phyloP scores from a whole-genome alignment of 164 flowering plant genomes.

The Houttuynia cordata region DNA sequence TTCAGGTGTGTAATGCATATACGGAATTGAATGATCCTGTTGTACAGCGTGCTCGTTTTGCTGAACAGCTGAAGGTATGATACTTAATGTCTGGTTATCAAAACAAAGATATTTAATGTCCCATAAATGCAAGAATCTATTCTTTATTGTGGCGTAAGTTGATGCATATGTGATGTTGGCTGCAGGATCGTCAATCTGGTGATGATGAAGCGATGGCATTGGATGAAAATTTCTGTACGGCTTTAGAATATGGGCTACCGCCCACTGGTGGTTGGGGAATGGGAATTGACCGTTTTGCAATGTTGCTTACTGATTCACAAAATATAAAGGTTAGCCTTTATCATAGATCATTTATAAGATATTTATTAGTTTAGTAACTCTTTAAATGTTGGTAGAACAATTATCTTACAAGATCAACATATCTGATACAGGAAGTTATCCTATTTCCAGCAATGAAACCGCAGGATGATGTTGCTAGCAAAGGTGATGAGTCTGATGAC shows the following conservation, averaged over 20 bases:
- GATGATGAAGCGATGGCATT: constrained; percentile 98
- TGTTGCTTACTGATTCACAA: constrained; percentile 88
- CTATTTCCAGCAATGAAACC: no score
- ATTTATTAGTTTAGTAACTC: no score
- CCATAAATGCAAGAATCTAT: neutral
- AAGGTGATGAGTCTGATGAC: no score
- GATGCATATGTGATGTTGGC: constrained; percentile 2
- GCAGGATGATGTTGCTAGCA: no score
- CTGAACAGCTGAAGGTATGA: constrained; percentile 86
- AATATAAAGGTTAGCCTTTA: constrained; percentile 64
- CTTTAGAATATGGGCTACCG: constrained; percentile 90
- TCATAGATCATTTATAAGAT: no score
- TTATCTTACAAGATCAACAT: no score
- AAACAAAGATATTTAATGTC: no score
- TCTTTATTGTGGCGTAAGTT: neutral
- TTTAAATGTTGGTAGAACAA: no score
- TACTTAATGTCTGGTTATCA: neutral
- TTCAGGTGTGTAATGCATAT: constrained; percentile 89
- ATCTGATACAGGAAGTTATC: no score
- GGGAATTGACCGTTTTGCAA: constrained; percentile 85
- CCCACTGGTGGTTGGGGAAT: constrained; percentile 99
- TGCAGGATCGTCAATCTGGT: constrained; percentile 87
- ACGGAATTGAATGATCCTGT: constrained; percentile 97
- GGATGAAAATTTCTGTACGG: constrained; percentile 83
- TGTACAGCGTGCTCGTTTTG: constrained; percentile 85